Evolutionary conservation across 1,284 basidiomycete species (phyloP), one percentile per base, ranked within the genome.

Genomic region (Cutaneotrichosporon sp.): DNA sequence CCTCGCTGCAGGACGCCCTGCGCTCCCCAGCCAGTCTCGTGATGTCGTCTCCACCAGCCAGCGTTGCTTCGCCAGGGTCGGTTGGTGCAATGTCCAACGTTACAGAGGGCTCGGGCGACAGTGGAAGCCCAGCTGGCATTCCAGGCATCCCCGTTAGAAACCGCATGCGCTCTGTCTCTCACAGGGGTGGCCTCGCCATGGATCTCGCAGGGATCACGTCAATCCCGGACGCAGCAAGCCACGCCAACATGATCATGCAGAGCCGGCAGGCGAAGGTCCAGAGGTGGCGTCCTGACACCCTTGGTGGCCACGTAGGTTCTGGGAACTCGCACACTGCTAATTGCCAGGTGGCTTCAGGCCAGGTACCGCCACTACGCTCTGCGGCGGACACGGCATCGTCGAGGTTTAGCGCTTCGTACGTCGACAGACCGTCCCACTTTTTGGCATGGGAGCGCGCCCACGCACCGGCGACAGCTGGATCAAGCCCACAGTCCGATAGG

Each of bases 231-330:
- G 83, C 83, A 42, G 82, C 77, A 0, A 73, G 73, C 63, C 78
- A 83, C 60, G 83, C 83, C 0, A 81, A 79, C 61, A 82, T 84
- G 77, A 84, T 84, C 66, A 77, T 84, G 65, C 82, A 83, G 64
- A 82, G 79, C 56, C 75, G 83, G 24, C 80, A 81, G 34, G 83
- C 83, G 33, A 84, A 84, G 67, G 74, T 84, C 64, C 81, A 83
- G 57, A 79, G 83, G 55, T 84, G 83, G 83, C 73, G 79, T 61
- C 71, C 75, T 16, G 24, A 67, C 54, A 51, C 57, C 31, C 31
- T 47, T 38, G 36, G n/a, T 8, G 46, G 24, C 31, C n/a, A 43
- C 27, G 56, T 58, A 24, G 27, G 56, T 58, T 13, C 38, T 3
- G 31, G 3, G 24, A 25, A 8, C 20, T 5, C 4, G 13, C 14